Evolutionary conservation across 163 green algal species (phyloP).

Genomic region (Chloroidium sp.): DNA sequence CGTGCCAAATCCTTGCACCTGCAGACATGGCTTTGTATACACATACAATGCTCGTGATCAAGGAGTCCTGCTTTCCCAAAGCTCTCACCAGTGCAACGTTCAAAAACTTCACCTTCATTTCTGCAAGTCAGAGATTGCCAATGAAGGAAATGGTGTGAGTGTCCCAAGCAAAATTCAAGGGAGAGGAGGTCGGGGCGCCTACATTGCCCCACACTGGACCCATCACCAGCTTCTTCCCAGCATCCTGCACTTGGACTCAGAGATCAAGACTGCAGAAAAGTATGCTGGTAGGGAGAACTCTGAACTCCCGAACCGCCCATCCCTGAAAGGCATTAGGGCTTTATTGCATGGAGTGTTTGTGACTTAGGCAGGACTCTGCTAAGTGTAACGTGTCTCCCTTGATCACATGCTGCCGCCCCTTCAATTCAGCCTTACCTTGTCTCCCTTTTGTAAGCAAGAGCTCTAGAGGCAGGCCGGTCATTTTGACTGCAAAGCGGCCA

Average conservation of each 20-base stretch:
- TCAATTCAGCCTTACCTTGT: not conserved
- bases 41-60: too few species aligned
- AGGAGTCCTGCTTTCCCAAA: too few species aligned
- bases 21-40: too few species aligned
- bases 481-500: too few species aligned
- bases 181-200: too few species aligned
- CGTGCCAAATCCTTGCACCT: conserved; percentile 6
- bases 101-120: too few species aligned
- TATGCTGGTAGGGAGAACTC: not conserved
- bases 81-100: too few species aligned
- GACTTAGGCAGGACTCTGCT: not conserved
- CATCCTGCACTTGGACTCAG: not conserved
- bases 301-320: not conserved
- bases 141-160: too few species aligned
- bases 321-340: not conserved
- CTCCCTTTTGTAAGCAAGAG: not conserved
- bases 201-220: not conserved
- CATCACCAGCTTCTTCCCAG: not conserved
- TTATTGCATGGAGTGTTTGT: not conserved
- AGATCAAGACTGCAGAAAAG: not conserved
- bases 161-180: too few species aligned
- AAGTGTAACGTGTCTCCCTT: not conserved
- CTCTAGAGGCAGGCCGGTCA: too few species aligned
- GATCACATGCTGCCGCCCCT: not conserved
- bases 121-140: too few species aligned